Percentiles rank a stretch among this genome's conserved stretches.
phyloP scores from a whole-genome alignment of 495 filamentous ascomycete genomes.

The Parathielavia appendiculata region DNA sequence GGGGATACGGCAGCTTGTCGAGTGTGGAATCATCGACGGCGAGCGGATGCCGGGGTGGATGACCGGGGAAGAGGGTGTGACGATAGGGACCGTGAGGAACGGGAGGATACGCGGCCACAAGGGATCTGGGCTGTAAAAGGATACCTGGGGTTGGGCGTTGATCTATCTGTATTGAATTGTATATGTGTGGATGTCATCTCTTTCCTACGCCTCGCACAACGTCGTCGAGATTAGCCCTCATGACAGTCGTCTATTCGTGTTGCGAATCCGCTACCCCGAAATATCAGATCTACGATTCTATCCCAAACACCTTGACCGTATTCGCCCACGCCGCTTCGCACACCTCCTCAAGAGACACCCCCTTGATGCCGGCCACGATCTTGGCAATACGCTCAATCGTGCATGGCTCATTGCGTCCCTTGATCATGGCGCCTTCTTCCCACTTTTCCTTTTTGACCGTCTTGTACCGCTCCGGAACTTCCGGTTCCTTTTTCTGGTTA shows the following conservation, averaged over 20 bases:
- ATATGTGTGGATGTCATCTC: neutral
- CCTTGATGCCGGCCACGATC: constrained; percentile 81
- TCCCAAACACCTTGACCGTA: constrained; percentile 71
- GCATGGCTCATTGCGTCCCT: constrained; percentile 87
- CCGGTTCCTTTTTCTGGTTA: constrained; percentile 41
- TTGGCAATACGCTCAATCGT: constrained; percentile 78
- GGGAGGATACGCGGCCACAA: constrained; percentile 53
- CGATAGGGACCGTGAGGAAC: constrained; percentile 58
- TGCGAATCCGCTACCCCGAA: neutral
- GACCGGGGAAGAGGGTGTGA: constrained; percentile 81
- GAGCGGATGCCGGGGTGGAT: constrained; percentile 83
- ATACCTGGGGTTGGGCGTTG: neutral
- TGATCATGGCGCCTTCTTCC: constrained; percentile 74
- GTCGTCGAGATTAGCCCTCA: neutral
- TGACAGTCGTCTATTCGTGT: neutral
- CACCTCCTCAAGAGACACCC: constrained; percentile 69
- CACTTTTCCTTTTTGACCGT: constrained; percentile 89
- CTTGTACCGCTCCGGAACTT: constrained; percentile 46
- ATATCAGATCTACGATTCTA: constrained; percentile 45
- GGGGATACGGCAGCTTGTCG: constrained; percentile 69
- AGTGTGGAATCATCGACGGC: constrained; percentile 66
- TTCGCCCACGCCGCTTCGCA: constrained; percentile 85
- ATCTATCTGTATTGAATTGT: neutral
- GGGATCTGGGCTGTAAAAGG: constrained; percentile 42
- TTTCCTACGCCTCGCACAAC: no score